phyloP scores from a whole-genome alignment of 805 yeast species.

The Kuraishia capsulata region DNA sequence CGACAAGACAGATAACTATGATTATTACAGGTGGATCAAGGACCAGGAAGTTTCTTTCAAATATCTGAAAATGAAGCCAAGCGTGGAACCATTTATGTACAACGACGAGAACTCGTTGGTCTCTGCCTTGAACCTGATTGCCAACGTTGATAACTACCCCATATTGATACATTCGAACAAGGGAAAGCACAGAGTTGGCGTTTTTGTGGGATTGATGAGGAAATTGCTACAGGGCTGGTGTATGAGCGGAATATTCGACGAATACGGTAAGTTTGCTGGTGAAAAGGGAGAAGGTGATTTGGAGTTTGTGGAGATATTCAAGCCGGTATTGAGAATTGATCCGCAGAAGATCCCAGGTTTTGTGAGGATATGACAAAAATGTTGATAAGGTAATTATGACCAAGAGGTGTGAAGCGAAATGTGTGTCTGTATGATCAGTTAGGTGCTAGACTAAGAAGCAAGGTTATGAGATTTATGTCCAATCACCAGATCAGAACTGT shows the following conservation, averaged over 20 bases:
- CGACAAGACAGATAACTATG: slow-evolving; percentile 59
- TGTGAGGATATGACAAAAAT: slow-evolving; percentile 28
- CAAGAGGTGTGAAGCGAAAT: too few relatives aligned
- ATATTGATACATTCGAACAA: slow-evolving; percentile 86
- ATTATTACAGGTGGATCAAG: slow-evolving; percentile 62
- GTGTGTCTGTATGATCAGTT: too few relatives aligned
- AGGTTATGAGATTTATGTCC: too few relatives aligned
- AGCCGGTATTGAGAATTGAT: slow-evolving; percentile 46
- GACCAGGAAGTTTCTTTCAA: slow-evolving; percentile 43
- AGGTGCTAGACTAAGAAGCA: too few relatives aligned
- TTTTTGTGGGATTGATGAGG: slow-evolving; percentile 84
- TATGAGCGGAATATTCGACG: slow-evolving; percentile 86
- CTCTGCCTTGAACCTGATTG: slow-evolving; percentile 43
- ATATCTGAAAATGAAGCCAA: slow-evolving; percentile 57
- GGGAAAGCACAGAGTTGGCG: slow-evolving; percentile 96
- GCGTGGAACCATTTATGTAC: slow-evolving; percentile 59
- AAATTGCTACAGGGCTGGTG: slow-evolving; percentile 90
- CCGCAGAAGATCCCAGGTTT: slow-evolving; percentile 51
- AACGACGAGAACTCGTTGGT: slow-evolving; percentile 52
- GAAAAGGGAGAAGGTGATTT: slow-evolving; percentile 91
- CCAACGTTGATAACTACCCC: slow-evolving; percentile 70
- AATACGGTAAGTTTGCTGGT: slow-evolving; percentile 84
- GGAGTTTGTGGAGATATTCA: slow-evolving; percentile 81
- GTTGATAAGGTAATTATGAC: not conserved
- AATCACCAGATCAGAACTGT: too few relatives aligned